Conservation (phyloP, 768 basidiomycete genomes). For the Lentinula edodes region DNA sequence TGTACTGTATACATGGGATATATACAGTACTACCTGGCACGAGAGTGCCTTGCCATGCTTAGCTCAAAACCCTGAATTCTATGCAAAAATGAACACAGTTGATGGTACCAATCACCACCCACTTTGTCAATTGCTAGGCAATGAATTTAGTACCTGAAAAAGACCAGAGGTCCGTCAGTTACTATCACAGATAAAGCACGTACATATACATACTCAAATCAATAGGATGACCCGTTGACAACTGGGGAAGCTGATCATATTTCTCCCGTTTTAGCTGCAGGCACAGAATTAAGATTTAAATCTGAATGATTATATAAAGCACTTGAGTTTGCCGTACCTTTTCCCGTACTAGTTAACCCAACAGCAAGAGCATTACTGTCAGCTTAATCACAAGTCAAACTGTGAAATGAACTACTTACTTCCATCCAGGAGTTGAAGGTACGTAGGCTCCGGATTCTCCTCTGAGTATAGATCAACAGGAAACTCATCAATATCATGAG, state of each 20-base stretch:
- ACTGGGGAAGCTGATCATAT: conserved; percentile 3
- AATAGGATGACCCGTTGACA: not conserved
- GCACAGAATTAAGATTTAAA: not conserved
- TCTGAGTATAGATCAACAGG: not conserved
- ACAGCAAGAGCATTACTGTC: no score
- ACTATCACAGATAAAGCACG: not conserved
- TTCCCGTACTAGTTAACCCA: not conserved
- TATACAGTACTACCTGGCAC: no score
- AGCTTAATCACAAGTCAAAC: not conserved
- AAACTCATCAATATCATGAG: not conserved
- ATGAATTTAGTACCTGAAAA: conserved; percentile 1
- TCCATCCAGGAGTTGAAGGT: not conserved
- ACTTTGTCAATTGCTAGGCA: not conserved
- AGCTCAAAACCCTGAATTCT: no score
- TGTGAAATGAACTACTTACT: not conserved
- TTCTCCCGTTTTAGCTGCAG: conserved; percentile 3
- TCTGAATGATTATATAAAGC: not conserved
- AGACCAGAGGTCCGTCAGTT: not conserved
- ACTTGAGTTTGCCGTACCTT: not conserved
- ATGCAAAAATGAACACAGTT: not conserved
- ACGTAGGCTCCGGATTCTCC: conserved; percentile 3
- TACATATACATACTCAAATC: not conserved
- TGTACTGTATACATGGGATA: no score
- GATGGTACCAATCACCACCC: no score
- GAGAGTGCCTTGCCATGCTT: no score